Conservation (phyloP, 2,329 filamentous ascomycete species). For the Didymella arachidicola region DNA sequence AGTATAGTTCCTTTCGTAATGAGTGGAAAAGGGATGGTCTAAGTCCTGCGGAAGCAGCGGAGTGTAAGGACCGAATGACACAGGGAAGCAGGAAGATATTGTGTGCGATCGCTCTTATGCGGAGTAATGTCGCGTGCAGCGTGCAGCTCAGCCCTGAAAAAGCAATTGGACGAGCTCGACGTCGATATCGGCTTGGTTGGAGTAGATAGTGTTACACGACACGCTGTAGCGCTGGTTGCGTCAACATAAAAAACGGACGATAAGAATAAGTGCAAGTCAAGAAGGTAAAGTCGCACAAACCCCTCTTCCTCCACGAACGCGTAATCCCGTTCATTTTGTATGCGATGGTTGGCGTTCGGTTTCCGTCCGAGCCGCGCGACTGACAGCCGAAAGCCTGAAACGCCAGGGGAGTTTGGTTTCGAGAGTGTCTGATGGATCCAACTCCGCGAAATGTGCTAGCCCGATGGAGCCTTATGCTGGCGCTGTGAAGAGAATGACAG, state of each 20-base stretch:
- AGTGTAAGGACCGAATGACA: slow-evolving; percentile 1
- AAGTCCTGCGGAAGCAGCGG: background rate
- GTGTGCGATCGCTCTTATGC: slow-evolving; percentile 8
- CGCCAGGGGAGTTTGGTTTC: slow-evolving; percentile 15
- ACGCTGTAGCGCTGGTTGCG: slow-evolving; percentile 7
- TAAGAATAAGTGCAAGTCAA: slow-evolving; percentile 10
- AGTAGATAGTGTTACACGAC: slow-evolving; percentile 15
- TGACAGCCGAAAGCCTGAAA: slow-evolving; percentile 18
- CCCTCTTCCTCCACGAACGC: slow-evolving; percentile 8
- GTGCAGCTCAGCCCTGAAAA: slow-evolving; percentile 15
- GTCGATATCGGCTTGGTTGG: slow-evolving; percentile 7
- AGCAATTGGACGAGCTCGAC: slow-evolving; percentile 14
- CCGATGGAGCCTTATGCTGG: slow-evolving; percentile 10
- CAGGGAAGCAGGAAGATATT: slow-evolving; percentile 9
- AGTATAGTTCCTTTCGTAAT: background rate
- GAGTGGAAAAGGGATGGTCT: background rate
- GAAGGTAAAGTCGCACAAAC: slow-evolving; percentile 13
- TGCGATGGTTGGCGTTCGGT: slow-evolving; percentile 18
- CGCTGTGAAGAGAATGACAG: background rate
- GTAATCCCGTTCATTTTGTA: slow-evolving; percentile 16
- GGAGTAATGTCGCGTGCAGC: slow-evolving; percentile 21
- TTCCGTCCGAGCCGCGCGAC: slow-evolving; percentile 21
- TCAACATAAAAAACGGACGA: slow-evolving; percentile 15
- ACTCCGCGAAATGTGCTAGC: slow-evolving; percentile 13
- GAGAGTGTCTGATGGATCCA: slow-evolving; percentile 14